phyloP scores from a whole-genome alignment of 768 basidiomycete genomes.

The Asterophora lycoperdoides region DNA sequence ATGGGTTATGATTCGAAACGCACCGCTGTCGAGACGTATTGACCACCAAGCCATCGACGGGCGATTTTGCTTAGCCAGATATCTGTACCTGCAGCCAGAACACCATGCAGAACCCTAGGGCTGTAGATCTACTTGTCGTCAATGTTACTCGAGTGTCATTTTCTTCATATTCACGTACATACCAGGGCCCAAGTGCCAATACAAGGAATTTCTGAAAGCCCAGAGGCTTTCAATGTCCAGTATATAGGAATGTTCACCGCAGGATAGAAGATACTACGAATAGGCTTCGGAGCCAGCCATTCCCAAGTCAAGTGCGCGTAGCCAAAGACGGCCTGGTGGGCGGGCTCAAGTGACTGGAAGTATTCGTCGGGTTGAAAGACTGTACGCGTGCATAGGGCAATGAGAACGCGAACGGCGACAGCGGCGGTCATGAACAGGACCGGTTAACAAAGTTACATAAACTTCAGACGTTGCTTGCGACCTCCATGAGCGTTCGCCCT shows the following conservation, averaged over 20 bases:
- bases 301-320: constrained; percentile 96
- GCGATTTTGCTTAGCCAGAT: constrained; percentile 66
- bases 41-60: constrained; percentile 48
- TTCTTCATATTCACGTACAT: constrained; percentile 27
- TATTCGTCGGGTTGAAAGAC: constrained; percentile 98
- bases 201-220: constrained; percentile 40
- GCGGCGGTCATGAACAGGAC: constrained; percentile 23
- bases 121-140: constrained; percentile 48
- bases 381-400: constrained; percentile 71
- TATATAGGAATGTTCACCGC: constrained; percentile 77
- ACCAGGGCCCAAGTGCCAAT: constrained; percentile 58
- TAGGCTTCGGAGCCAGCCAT: constrained; percentile 69
- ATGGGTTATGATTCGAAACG: too few relatives aligned
- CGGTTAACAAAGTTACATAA: neutral
- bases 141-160: neutral
- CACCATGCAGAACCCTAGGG: constrained; percentile 76
- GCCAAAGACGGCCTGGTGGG: constrained; percentile 84
- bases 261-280: constrained; percentile 81
- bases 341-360: constrained; percentile 91
- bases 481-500: constrained; percentile 7
- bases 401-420: constrained; percentile 47
- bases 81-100: constrained; percentile 78
- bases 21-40: constrained; percentile 60
- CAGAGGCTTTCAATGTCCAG: constrained; percentile 54
- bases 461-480: neutral